Base-by-base conservation (phyloP, 164 flowering plant species). In the Vitis riparia region DNA sequence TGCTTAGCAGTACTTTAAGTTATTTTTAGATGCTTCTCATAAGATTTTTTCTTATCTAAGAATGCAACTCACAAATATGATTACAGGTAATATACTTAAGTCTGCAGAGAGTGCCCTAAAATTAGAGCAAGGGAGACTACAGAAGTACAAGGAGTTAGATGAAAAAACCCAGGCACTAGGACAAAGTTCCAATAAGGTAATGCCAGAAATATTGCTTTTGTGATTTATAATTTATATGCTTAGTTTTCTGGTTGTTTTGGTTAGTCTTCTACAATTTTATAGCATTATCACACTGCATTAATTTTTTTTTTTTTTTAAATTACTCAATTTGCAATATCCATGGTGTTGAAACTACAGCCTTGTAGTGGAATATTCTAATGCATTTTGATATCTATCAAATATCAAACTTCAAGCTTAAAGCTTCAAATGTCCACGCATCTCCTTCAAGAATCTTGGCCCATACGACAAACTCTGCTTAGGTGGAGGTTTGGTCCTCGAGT, bases 51-150 rank as follows among this genome's bases (percentile, higher is more conserved):
- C 14, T 55, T 59, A 63, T 74, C 52, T 73, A 51, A 67, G 55
- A 14, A 53, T 51, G 61, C 30, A 66, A 52, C 30, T 55, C 30
- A 16, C 19, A 52, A 49, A 67, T 51, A 14, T 69, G 51, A 51
- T 79, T 62, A 73, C 78, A 86, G 92, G 88, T 71, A 75, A 69
- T 37, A 29, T 73, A 29, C 44, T 86, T n/a, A 81, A 76, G 73
- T 87, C 84, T 73, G 73, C 93, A 30, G 78, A 85, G 76, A 86
- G 68, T 82, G 91, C 92, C 55, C 56, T 88, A 19, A 82, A 75
- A 56, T 13, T 79, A 66, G 97, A 91, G 84, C 82, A 73, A 71
- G 81, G 49, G 68, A 88, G 95, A 72, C 63, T 76, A 12, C 76
- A 71, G 62, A 87, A 74, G 75, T 77, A 80, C n/a, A 76, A 82